A percentile compares a stretch with the other conserved stretches of the same genome.
These are phyloP conservation scores for Penium margaritaceum DNA, from an alignment of 139 green algal genomes.

Conservation along the genomic window DNA sequence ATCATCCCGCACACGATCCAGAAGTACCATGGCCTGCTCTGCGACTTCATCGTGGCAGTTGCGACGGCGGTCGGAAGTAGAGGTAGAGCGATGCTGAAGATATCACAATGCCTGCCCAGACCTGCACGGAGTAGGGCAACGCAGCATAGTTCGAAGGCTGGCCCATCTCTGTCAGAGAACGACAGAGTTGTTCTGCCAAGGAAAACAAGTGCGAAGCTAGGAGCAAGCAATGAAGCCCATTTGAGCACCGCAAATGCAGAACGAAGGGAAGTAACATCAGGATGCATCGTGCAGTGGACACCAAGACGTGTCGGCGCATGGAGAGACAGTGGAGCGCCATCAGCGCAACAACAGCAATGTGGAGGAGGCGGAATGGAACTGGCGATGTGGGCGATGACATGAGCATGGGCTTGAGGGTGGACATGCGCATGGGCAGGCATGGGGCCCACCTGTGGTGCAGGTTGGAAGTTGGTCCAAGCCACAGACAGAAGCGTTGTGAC, in stretches of 20 bases:
- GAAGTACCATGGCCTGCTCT: neutral
- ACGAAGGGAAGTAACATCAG: too few species aligned
- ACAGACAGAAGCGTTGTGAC: constrained; percentile 57
- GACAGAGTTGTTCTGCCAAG: neutral
- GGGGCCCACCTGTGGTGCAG: constrained; percentile 55
- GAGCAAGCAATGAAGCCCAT: too few species aligned
- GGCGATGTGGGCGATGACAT: constrained; percentile 40
- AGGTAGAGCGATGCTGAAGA: constrained; percentile 48
- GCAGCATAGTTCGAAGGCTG: neutral
- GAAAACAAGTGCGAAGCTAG: too few species aligned
- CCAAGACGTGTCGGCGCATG: too few species aligned
- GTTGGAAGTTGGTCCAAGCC: constrained; percentile 50
- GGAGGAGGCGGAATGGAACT: neutral
- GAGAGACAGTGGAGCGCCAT: too few species aligned
- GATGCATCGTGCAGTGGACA: too few species aligned
- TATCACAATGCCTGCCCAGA: constrained; percentile 57
- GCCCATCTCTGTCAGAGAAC: neutral
- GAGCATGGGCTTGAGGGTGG: too few species aligned
- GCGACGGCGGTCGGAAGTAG: constrained; percentile 41
- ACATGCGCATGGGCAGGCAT: too few species aligned
- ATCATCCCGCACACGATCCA: too few species aligned
- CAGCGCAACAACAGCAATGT: too few species aligned
- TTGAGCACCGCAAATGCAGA: too few species aligned
- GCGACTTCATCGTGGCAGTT: neutral
- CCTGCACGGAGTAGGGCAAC: constrained; percentile 16